Percentiles rank a stretch among this genome's conserved stretches.
Conservation (phyloP, 2,329 filamentous ascomycete species). For the Fusarium udum region DNA sequence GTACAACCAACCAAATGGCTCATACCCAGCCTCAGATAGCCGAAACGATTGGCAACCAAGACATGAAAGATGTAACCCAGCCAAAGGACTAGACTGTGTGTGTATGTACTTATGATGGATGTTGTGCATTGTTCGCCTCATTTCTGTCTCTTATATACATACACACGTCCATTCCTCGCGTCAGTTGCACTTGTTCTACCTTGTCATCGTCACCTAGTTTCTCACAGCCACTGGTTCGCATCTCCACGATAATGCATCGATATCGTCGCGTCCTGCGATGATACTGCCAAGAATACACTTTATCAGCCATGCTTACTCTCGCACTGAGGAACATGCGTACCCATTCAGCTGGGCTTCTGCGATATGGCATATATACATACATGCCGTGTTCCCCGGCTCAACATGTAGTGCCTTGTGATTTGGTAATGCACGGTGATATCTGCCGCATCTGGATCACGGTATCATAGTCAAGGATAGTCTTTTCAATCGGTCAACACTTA, state of each 20-base stretch:
- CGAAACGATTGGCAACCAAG: conserved; percentile 15
- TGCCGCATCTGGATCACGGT: not conserved
- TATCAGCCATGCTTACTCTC: conserved; percentile 8
- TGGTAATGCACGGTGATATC: not conserved
- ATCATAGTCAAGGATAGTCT: not conserved
- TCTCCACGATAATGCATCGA: not conserved
- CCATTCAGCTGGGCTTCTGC: not conserved
- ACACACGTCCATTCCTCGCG: not conserved
- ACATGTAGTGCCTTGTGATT: conserved; percentile 2
- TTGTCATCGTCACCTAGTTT: not conserved
- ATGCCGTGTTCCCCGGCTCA: not conserved
- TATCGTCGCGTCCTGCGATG: not conserved
- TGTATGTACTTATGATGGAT: not conserved
- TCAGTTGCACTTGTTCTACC: not conserved
- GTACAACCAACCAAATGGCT: not conserved
- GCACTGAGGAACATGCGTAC: not conserved
- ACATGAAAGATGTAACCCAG: not conserved
- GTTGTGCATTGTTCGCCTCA: conserved; percentile 14
- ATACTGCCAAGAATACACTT: not conserved
- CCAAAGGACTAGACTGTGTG: not conserved
- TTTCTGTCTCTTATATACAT: not conserved
- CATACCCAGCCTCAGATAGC: not conserved
- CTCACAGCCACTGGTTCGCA: not conserved
- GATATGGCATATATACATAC: not conserved
- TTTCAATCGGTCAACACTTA: not conserved